phyloP scores from a whole-genome alignment of 1,284 basidiomycete species.

The Cystobasidiaceae sp. region DNA sequence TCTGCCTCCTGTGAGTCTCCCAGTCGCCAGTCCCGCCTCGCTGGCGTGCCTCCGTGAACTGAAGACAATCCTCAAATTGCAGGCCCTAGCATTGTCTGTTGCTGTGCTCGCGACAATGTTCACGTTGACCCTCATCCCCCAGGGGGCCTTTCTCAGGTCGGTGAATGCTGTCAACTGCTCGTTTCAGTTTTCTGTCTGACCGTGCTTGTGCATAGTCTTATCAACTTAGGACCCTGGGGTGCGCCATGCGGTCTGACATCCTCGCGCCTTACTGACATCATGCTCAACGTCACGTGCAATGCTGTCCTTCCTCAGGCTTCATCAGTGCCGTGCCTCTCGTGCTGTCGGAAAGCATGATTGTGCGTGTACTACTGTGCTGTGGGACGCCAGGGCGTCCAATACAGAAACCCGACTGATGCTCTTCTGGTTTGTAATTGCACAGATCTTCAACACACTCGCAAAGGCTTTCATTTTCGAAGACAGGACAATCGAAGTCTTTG shows the following conservation, averaged over 20 bases:
- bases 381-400: neutral
- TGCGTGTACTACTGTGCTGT: neutral
- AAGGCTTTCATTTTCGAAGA: conserved; percentile 30
- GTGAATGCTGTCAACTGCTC: neutral
- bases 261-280: conserved; percentile 7
- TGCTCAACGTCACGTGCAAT: neutral
- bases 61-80: neutral
- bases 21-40: too few relatives aligned
- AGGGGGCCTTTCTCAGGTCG: conserved; percentile 22
- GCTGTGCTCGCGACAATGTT: conserved; percentile 24
- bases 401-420: neutral
- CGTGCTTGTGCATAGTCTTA: neutral
- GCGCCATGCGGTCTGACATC: neutral
- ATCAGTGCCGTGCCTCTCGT: conserved; percentile 12
- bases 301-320: conserved; percentile 18
- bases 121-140: conserved; percentile 24
- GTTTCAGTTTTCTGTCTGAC: neutral
- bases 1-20: conserved; percentile 14
- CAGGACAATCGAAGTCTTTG: conserved; percentile 26
- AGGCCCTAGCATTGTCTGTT: conserved; percentile 20
- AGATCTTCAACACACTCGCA: conserved; percentile 24
- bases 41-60: neutral
- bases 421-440: too few relatives aligned
- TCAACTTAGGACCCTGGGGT: conserved; percentile 27
- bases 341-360: conserved; percentile 20